A percentile compares a stretch with the other conserved stretches of the same genome.
These are phyloP conservation scores for Hapsidospora chrysogenum DNA, from an alignment of 495 filamentous ascomycete species.

Conservation along the genomic window DNA sequence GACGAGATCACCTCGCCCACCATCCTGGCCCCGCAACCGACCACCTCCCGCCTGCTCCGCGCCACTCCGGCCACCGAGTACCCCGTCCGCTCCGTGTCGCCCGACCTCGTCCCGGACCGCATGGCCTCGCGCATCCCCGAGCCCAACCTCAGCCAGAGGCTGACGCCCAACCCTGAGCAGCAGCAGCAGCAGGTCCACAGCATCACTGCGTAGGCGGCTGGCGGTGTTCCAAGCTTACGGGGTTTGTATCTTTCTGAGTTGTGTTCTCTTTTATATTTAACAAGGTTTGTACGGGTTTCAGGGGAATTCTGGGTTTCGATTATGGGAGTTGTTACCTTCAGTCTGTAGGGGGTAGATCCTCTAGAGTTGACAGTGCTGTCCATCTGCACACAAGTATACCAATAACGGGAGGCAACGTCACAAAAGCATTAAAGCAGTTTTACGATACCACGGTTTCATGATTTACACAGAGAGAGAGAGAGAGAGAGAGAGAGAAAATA, in stretches of 20 bases:
- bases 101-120: slow-evolving; percentile 46
- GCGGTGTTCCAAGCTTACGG: not conserved
- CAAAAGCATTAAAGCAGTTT: too few relatives aligned
- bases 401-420: too few relatives aligned
- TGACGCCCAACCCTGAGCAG: slow-evolving; percentile 25
- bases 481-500: too few relatives aligned
- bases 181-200: slow-evolving; percentile 5
- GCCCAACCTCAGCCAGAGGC: slow-evolving; percentile 23
- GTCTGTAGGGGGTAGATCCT: too few relatives aligned
- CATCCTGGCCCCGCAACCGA: slow-evolving; percentile 26
- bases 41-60: slow-evolving; percentile 26
- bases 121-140: slow-evolving; percentile 51
- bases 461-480: too few relatives aligned
- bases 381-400: too few relatives aligned
- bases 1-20: slow-evolving; percentile 23
- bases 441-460: too few relatives aligned
- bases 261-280: not conserved
- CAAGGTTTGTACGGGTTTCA: too few relatives aligned
- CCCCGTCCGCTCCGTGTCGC: slow-evolving; percentile 27
- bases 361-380: too few relatives aligned
- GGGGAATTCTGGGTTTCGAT: too few relatives aligned
- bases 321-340: too few relatives aligned
- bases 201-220: slow-evolving; percentile 1
- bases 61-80: slow-evolving; percentile 31
- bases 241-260: not conserved